These are phyloP conservation scores for Aphanoascus verrucosus DNA, from an alignment of 2,329 filamentous ascomycete genomes.

Conservation along the genomic window DNA sequence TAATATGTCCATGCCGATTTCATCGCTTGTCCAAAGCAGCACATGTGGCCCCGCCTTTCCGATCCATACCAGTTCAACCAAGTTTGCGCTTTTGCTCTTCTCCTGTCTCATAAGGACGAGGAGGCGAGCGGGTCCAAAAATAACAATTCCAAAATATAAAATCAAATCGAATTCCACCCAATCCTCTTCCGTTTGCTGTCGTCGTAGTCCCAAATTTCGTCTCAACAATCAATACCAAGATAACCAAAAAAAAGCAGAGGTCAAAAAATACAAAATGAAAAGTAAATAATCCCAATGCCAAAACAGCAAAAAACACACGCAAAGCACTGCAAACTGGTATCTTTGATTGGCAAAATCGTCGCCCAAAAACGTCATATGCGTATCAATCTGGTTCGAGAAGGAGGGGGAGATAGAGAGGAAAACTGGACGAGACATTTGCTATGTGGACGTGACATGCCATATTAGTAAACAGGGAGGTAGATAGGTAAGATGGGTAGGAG, in stretches of 20 bases:
- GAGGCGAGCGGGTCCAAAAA: not conserved
- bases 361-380: constrained; percentile 9
- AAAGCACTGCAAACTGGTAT: constrained; percentile 7
- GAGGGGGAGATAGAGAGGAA: constrained; percentile 15
- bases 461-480: not conserved
- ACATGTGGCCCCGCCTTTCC: not conserved
- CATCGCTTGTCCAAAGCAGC: not conserved
- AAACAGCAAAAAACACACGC: not conserved
- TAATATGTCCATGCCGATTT: constrained; percentile 2
- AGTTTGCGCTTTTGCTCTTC: constrained; percentile 2
- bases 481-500: not conserved
- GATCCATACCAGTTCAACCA: not conserved
- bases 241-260: not conserved
- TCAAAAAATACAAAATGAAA: constrained; percentile 1
- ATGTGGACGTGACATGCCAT: not conserved
- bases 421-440: not conserved
- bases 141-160: not conserved
- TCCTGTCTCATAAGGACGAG: not conserved
- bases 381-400: constrained; percentile 15
- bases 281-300: not conserved
- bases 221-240: constrained; percentile 2
- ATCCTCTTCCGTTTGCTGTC: not conserved
- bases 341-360: constrained; percentile 7
- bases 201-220: constrained; percentile 1
- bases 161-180: constrained; percentile 1